A percentile compares a stretch with the other conserved stretches of the same genome.
Evolutionary conservation across 2,329 filamentous ascomycete genomes (phyloP).

Genomic region (Cladophialophora immunda): DNA sequence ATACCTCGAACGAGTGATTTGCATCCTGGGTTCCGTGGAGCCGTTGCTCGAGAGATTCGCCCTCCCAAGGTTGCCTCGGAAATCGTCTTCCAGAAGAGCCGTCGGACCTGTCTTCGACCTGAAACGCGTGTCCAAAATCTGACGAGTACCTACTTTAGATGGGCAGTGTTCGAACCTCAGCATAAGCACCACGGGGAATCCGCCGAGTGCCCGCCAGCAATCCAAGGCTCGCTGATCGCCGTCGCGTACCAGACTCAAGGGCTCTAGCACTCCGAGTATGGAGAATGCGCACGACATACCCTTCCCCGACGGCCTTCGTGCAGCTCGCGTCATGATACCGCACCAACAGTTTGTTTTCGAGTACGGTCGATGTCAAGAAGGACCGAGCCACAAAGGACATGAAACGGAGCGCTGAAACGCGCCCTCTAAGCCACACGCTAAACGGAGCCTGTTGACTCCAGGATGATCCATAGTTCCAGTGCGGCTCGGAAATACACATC

Average conservation of each 20-base stretch:
- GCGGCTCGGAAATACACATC: conserved; percentile 6
- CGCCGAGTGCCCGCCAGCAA: conserved; percentile 11
- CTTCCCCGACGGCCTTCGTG: neutral
- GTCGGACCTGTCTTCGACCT: conserved; percentile 3
- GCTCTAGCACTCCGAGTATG: neutral
- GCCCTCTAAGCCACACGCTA: conserved; percentile 30
- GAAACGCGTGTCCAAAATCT: conserved; percentile 25
- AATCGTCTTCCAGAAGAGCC: neutral
- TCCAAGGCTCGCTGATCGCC: neutral
- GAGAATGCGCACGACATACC: neutral
- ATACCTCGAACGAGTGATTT: neutral
- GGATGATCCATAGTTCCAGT: conserved; percentile 24
- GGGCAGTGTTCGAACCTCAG: neutral
- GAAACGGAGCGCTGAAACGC: conserved; percentile 31
- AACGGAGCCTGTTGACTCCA: conserved; percentile 1
- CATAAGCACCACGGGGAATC: conserved; percentile 12
- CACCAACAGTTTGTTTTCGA: conserved; percentile 6
- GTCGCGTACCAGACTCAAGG: neutral
- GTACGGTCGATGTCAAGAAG: conserved; percentile 3
- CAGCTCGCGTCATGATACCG: conserved; percentile 7
- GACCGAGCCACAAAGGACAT: conserved; percentile 21
- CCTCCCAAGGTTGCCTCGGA: neutral
- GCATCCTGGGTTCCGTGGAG: conserved; percentile 1
- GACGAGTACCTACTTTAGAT: conserved; percentile 1
- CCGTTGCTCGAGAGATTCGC: neutral